phyloP scores from a whole-genome alignment of 1,139 yeast species.

The Candida labiduridarum region DNA sequence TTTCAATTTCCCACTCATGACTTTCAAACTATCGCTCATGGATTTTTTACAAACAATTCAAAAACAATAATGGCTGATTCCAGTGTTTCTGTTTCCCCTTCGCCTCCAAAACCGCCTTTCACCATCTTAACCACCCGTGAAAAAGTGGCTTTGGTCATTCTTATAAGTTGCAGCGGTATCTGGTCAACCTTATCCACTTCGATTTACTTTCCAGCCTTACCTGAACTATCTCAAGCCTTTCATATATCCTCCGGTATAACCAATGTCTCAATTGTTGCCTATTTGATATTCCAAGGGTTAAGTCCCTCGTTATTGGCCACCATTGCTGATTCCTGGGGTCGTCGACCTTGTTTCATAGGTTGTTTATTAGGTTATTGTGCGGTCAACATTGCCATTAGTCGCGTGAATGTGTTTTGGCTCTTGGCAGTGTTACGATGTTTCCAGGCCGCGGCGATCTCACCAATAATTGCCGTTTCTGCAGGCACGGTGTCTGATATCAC shows the following conservation, averaged over 20 bases:
- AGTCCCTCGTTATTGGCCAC: conserved; percentile 67
- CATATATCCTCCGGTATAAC: conserved; percentile 54
- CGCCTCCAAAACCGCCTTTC: conserved; percentile 4
- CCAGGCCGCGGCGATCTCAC: conserved; percentile 72
- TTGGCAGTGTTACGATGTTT: conserved; percentile 48
- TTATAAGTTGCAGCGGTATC: conserved; percentile 37
- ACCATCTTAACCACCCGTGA: conserved; percentile 19
- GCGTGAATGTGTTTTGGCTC: conserved; percentile 27
- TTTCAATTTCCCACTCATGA: too few relatives aligned
- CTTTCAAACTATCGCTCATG: too few relatives aligned
- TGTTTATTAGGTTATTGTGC: conserved; percentile 39
- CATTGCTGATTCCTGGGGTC: conserved; percentile 68
- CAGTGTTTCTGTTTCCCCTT: not conserved
- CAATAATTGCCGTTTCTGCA: conserved; percentile 64
- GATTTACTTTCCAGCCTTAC: conserved; percentile 73
- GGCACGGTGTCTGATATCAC: conserved; percentile 75
- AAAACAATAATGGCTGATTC: not conserved
- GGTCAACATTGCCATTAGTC: conserved; percentile 29
- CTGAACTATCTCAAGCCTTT: conserved; percentile 54
- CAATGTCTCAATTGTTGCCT: conserved; percentile 71
- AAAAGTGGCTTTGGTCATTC: conserved; percentile 21
- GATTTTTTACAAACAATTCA: too few relatives aligned
- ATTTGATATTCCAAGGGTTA: conserved; percentile 69
- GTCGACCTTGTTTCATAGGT: conserved; percentile 61
- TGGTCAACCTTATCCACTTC: conserved; percentile 72